phyloP scores from a whole-genome alignment of 345 rosid species.

The Nasturtium officinale region DNA sequence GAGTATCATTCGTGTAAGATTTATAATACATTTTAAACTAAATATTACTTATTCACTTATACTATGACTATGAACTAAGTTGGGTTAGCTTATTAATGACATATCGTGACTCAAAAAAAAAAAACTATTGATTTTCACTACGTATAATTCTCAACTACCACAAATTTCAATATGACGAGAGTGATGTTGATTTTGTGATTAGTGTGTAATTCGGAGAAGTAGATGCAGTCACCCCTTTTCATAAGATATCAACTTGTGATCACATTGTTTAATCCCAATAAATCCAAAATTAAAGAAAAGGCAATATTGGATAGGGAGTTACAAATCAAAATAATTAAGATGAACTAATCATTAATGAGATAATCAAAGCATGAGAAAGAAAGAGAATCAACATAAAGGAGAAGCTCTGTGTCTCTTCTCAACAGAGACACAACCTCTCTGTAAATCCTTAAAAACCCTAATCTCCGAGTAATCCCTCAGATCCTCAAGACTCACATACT shows the following conservation, averaged over 20 bases:
- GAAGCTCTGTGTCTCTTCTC: slow-evolving; percentile 75
- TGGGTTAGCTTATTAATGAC: neutral
- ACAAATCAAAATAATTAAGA: slow-evolving; percentile 5
- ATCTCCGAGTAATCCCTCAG: slow-evolving; percentile 81
- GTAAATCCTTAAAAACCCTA: slow-evolving; percentile 67
- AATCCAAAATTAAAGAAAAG: slow-evolving; percentile 23
- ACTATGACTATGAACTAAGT: slow-evolving; percentile 8
- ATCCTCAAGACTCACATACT: slow-evolving; percentile 82
- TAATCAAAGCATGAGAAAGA: neutral
- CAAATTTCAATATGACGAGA: slow-evolving; percentile 1
- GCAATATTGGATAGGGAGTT: slow-evolving; percentile 3
- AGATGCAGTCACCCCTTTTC: slow-evolving; percentile 16
- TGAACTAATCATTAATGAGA: slow-evolving; percentile 6
- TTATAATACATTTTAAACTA: neutral
- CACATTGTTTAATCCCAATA: slow-evolving; percentile 15
- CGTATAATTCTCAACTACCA: slow-evolving; percentile 13
- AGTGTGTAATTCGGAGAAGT: neutral
- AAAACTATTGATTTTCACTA: neutral
- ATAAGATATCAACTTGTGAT: slow-evolving; percentile 8
- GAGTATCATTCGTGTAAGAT: neutral
- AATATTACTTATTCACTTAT: neutral
- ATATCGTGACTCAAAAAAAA: neutral
- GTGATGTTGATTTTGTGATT: neutral
- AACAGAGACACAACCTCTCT: slow-evolving; percentile 72
- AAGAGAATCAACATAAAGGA: slow-evolving; percentile 55